Evolutionary conservation across 768 basidiomycete genomes (phyloP).

Genomic region (Ramaria rubella): DNA sequence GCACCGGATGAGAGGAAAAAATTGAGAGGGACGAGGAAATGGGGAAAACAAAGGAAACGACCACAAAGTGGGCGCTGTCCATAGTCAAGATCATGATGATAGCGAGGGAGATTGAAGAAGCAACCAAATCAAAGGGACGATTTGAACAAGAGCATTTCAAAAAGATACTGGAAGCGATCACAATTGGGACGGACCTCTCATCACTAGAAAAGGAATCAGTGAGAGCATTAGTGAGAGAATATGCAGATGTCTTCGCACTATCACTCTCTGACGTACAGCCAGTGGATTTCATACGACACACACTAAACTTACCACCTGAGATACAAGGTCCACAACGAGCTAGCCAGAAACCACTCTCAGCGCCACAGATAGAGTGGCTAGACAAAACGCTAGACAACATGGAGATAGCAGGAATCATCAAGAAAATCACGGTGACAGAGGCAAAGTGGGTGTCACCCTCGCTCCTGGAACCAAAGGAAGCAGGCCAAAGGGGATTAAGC

Average conservation of each 20-base stretch:
- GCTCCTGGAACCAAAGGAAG: conserved; percentile 33
- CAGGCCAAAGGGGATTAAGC: conserved; percentile 15
- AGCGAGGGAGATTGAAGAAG: not conserved
- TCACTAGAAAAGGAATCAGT: conserved; percentile 19
- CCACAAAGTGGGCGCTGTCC: not conserved
- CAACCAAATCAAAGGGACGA: not conserved
- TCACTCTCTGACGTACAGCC: no score
- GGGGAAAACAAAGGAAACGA: no score
- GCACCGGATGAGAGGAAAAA: no score
- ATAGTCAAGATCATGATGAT: not conserved
- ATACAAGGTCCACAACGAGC: conserved; percentile 25
- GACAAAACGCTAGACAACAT: no score
- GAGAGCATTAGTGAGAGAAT: conserved; percentile 22
- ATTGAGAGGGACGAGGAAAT: not conserved
- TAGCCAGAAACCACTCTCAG: conserved; percentile 23
- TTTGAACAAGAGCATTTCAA: conserved; percentile 17
- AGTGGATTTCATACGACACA: no score
- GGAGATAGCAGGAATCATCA: no score
- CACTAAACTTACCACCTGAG: no score
- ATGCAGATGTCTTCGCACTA: conserved; percentile 36
- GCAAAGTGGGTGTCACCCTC: conserved; percentile 32
- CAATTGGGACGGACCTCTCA: conserved; percentile 28
- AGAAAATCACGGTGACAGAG: conserved; percentile 29
- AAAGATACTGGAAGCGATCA: conserved; percentile 15
- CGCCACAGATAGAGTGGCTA: no score